Base-by-base conservation (phyloP, 2,329 filamentous ascomycete genomes). In the Colletotrichum tabaci region DNA sequence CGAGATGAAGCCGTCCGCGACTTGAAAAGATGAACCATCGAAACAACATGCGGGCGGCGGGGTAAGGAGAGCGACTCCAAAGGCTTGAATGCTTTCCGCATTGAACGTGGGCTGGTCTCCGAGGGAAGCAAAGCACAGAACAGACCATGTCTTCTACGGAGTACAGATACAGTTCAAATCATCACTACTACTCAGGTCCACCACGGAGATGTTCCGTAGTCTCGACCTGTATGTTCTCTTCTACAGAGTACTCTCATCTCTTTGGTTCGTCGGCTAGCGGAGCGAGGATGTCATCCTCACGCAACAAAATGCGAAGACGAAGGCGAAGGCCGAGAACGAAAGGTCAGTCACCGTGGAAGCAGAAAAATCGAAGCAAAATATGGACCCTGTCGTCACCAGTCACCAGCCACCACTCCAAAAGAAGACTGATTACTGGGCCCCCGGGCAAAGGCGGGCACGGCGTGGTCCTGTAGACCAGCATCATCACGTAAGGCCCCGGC, bases 401-500 rank as follows among this genome's bases (percentile, higher is more conserved):
- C 30, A 35, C 30, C 30, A 35, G 8, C 30, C 30, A 35, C 30
- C 8, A 10, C 30, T 35, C 30, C 30, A 35, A 35, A 35, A 35
- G 30, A 18, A 52, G 15, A 26, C n/a, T 23, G n/a, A 6, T 30
- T 49, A 38, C 46, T 30, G 30, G 46, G 46, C 3, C 60, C 7
- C 47, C 30, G 50, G 66, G 18, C 30, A 56, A 56, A 40, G 58
- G 44, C 44, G 44, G 67, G 35, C 46, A 50, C 18, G 47, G 42
- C 8, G 56, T 52, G 56, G 2, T 57, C 18, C 47, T 66, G 55
- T 65, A 63, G 42, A 35, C 56, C 46, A 18, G 69, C 69, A 69
- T 72, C 69, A 72, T 72, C 69, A 72, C 67, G 63, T 71, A 71
- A 67, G 67, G 67, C 63, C 42, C 21, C 23, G 56, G n/a, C n/a